These are phyloP conservation scores for Helianthus annuus DNA, from an alignment of 129 eudicot genomes.

Conservation along the genomic window DNA sequence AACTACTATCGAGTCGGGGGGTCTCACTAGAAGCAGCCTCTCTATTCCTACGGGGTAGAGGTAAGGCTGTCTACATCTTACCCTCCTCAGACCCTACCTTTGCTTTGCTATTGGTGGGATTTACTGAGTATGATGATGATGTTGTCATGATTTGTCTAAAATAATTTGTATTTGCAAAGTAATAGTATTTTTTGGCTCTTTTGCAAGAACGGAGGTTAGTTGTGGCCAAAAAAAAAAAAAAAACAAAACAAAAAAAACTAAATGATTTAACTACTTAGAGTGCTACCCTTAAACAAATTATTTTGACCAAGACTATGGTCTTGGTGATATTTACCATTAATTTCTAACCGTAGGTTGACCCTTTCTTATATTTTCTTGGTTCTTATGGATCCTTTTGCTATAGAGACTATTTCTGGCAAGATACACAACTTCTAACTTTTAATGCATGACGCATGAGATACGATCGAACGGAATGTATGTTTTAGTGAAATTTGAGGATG, in stretches of 20 bases:
- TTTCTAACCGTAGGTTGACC: background rate
- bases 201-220: background rate
- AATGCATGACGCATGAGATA: conserved; percentile 6
- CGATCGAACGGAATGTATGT: no score
- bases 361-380: conserved; percentile 9
- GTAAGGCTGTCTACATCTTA: no score
- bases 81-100: no score
- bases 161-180: background rate
- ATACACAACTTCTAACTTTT: background rate
- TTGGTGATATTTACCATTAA: conserved; percentile 10
- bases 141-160: background rate
- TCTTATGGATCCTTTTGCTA: conserved; percentile 1
- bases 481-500: background rate
- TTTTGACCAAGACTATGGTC: conserved; percentile 13
- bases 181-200: background rate
- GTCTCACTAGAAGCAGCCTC: no score
- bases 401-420: background rate
- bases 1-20: no score
- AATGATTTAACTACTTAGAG: background rate
- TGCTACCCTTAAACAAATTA: background rate
- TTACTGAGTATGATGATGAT: no score
- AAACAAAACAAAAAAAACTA: background rate
- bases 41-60: no score
- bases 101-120: no score
- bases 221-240: background rate